These are phyloP conservation scores for Hansenula sp. DNA, from an alignment of 1,139 yeast species.

Conservation along the genomic window DNA sequence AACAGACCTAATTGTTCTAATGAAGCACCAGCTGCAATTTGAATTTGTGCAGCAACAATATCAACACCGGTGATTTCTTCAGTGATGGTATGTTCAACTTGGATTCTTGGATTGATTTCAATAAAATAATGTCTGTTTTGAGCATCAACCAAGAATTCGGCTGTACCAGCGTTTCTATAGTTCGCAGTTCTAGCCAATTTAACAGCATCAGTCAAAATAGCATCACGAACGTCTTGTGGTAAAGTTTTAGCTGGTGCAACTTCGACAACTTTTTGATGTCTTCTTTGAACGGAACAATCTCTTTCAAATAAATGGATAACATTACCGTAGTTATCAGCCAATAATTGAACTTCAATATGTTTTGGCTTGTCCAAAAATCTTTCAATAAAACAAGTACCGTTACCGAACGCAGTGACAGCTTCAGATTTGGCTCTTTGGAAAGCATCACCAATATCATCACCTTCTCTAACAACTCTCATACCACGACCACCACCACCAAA, in stretches of 20 bases:
- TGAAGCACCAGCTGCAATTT: conserved; percentile 98
- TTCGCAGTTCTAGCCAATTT: conserved; percentile 83
- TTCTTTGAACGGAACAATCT: conserved; percentile 98
- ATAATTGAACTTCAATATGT: conserved; percentile 95
- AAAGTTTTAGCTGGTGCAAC: conserved; percentile 98
- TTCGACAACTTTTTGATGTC: conserved; percentile 98
- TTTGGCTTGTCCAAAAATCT: conserved; percentile 93
- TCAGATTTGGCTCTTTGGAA: conserved; percentile 92
- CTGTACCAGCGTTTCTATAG: conserved; percentile 98
- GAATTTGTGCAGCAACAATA: conserved; percentile 97
- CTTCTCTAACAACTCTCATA: conserved; percentile 98
- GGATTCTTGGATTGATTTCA: conserved; percentile 98
- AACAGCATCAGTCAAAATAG: conserved; percentile 92
- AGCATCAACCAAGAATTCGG: conserved; percentile 91
- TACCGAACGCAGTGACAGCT: conserved; percentile 93
- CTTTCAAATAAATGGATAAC: conserved; percentile 95
- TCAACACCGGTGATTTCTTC: conserved; percentile 99
- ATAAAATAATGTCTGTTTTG: conserved; percentile 96
- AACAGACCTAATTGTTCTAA: conserved; percentile 85
- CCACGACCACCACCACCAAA: conserved; percentile 99
- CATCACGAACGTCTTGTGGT: conserved; percentile 78
- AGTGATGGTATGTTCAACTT: conserved; percentile 97
- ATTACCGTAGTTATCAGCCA: conserved; percentile 93
- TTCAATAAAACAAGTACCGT: conserved; percentile 97
- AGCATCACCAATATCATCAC: conserved; percentile 90